Evolutionary conservation across 257 asterid species (phyloP).

Genomic region (Solanum gracilifrons): DNA sequence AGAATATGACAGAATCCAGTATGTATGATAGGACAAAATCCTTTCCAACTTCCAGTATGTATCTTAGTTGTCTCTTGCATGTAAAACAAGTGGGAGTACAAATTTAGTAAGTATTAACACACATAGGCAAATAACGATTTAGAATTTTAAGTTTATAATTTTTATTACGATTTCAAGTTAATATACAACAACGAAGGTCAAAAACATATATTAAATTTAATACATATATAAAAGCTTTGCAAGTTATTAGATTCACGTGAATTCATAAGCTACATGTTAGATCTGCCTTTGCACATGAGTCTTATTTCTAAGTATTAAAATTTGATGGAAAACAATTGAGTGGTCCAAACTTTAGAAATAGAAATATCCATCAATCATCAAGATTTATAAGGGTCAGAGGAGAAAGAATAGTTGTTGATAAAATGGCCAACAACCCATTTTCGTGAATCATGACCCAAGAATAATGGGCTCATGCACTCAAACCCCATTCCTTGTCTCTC

Average conservation of each 20-base stretch:
- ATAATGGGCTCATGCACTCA: conserved; percentile 2
- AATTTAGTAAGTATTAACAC: background rate
- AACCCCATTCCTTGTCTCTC: background rate
- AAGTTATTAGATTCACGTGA: background rate
- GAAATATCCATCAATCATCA: conserved; percentile 2
- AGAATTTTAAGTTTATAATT: background rate
- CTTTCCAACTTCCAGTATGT: background rate
- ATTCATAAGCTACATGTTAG: background rate
- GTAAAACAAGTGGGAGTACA: background rate
- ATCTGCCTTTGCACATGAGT: background rate
- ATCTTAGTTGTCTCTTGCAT: background rate
- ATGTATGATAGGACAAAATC: background rate
- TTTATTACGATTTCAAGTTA: background rate
- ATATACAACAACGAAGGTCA: background rate
- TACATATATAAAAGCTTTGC: background rate
- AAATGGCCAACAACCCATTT: conserved; percentile 9
- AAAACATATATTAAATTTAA: background rate
- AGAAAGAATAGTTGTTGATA: background rate
- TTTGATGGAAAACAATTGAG: background rate
- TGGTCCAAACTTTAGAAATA: background rate
- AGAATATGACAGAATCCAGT: background rate
- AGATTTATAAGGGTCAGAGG: background rate
- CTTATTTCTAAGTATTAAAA: background rate
- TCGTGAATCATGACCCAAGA: background rate
- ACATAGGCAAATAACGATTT: background rate